phyloP scores from a whole-genome alignment of 2,329 filamentous ascomycete genomes.

The Alternaria alternata region DNA sequence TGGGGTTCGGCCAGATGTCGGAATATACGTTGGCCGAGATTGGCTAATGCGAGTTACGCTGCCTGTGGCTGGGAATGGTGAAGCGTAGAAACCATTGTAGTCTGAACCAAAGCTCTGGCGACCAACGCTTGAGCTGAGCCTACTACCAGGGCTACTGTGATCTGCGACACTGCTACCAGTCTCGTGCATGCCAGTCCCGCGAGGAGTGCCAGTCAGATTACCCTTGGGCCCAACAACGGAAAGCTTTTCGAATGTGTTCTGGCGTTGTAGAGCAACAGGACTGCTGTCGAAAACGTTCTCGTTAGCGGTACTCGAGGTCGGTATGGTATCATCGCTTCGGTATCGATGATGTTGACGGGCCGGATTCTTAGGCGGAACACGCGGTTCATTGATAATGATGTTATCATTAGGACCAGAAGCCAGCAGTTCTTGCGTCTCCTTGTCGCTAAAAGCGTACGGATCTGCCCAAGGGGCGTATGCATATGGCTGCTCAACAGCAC shows the following conservation, averaged over 20 bases:
- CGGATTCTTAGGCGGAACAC: background rate
- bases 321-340: background rate
- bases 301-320: conserved; percentile 11
- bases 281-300: conserved; percentile 4
- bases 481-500: conserved; percentile 22
- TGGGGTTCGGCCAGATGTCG: conserved; percentile 26
- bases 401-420: conserved; percentile 49
- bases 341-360: conserved; percentile 5
- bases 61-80: conserved; percentile 29
- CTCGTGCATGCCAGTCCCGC: conserved; percentile 47
- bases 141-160: conserved; percentile 44
- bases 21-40: background rate
- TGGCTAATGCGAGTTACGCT: conserved; percentile 35
- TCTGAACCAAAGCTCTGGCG: conserved; percentile 20
- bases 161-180: conserved; percentile 51
- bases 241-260: conserved; percentile 49
- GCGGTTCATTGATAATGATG: conserved; percentile 38
- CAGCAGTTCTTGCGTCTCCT: conserved; percentile 45
- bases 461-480: conserved; percentile 28
- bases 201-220: conserved; percentile 50
- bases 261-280: conserved; percentile 25
- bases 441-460: conserved; percentile 41
- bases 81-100: conserved; percentile 33
- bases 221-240: conserved; percentile 43
- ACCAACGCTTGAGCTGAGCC: conserved; percentile 29